phyloP scores from a whole-genome alignment of 2,329 filamentous ascomycete species.

The Cladosporium cucumerinum region DNA sequence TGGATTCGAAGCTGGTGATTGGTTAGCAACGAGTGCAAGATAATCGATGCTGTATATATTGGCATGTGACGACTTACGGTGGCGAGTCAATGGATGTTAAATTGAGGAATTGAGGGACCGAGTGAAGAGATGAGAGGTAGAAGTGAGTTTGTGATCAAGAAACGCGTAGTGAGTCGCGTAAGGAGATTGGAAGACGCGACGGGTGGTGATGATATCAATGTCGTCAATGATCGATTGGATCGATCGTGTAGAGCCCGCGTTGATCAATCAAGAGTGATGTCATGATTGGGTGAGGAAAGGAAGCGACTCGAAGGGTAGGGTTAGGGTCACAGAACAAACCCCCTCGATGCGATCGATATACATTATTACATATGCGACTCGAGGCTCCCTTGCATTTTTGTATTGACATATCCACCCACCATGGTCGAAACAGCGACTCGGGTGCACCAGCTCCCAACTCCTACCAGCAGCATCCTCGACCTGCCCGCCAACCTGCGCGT shows the following conservation, averaged over 20 bases:
- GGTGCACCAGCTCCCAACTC: neutral
- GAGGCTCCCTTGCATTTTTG: neutral
- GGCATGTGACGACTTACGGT: neutral
- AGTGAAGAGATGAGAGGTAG: neutral
- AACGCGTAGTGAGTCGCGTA: constrained; percentile 6
- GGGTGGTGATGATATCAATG: neutral
- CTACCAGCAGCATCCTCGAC: constrained; percentile 7
- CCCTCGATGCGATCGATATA: neutral
- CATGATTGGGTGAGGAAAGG: neutral
- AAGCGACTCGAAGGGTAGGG: neutral
- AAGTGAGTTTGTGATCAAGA: neutral
- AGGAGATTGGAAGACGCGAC: constrained; percentile 6
- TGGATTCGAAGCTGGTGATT: neutral
- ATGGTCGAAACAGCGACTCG: neutral
- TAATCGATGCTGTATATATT: neutral
- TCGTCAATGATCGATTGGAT: constrained; percentile 11
- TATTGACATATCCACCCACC: neutral
- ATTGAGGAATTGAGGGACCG: neutral
- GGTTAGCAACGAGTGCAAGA: neutral
- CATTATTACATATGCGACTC: neutral
- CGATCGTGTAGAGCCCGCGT: neutral
- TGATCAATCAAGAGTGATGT: neutral
- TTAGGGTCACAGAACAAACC: neutral
- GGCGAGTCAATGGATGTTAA: neutral
- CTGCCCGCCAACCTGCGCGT: constrained; percentile 60